Evolutionary conservation across 805 yeast species (phyloP).

Genomic region (Phaffomyces antillensis): DNA sequence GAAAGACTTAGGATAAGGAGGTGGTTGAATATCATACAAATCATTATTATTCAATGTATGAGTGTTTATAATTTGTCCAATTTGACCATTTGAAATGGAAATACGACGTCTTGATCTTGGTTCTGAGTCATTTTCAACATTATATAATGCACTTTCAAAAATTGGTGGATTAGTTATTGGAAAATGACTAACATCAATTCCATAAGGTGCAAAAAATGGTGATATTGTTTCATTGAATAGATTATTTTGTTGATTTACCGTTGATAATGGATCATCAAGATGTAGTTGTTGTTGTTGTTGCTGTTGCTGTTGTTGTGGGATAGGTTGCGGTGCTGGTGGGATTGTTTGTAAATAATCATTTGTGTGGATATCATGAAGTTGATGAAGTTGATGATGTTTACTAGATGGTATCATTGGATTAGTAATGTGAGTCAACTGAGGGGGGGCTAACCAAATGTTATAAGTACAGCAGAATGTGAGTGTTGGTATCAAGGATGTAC

Average conservation of each 20-base stretch:
- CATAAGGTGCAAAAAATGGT: conserved; percentile 36
- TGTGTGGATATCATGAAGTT: no score
- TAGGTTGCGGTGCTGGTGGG: no score
- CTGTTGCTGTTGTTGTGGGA: no score
- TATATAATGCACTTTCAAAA: conserved; percentile 33
- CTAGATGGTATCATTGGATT: no score
- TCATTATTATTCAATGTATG: conserved; percentile 28
- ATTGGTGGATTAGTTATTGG: conserved; percentile 41
- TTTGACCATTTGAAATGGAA: conserved; percentile 80
- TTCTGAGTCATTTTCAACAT: conserved; percentile 23
- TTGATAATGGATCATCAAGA: no score
- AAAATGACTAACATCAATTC: conserved; percentile 36
- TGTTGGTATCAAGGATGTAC: no score
- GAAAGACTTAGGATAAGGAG: conserved; percentile 19
- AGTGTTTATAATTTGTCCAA: conserved; percentile 58
- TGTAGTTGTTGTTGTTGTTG: no score
- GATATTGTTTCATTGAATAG: conserved; percentile 30
- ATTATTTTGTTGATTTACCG: background rate
- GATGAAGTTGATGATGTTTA: no score
- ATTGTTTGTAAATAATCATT: no score
- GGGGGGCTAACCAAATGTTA: no score
- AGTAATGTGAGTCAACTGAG: no score
- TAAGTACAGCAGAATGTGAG: no score
- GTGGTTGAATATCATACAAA: conserved; percentile 29
- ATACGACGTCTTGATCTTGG: conserved; percentile 52